phyloP scores from a whole-genome alignment of 805 yeast genomes.

The Nakazawaea siamensis region DNA sequence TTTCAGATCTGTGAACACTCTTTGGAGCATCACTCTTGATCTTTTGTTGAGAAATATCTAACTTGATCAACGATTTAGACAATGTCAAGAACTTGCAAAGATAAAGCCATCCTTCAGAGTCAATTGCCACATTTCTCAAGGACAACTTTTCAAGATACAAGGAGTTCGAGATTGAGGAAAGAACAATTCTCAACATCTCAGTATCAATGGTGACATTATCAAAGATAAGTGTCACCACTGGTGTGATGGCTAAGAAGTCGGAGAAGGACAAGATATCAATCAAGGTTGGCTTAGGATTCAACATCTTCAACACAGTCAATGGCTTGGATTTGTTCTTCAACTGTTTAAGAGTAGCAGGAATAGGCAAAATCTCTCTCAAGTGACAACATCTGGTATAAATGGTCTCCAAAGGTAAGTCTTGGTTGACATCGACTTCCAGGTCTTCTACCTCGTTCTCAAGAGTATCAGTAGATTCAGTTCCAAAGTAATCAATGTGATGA shows the following conservation, averaged over 20 bases:
- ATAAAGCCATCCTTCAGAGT: constrained; percentile 40
- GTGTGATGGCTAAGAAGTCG: constrained; percentile 49
- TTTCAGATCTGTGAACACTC: constrained; percentile 29
- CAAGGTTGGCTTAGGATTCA: constrained; percentile 51
- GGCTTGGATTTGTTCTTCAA: constrained; percentile 43
- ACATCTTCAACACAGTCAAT: constrained; percentile 43
- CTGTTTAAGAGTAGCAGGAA: constrained; percentile 45
- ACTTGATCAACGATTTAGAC: constrained; percentile 35
- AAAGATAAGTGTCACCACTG: constrained; percentile 45
- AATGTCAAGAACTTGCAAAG: constrained; percentile 39
- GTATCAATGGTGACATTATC: constrained; percentile 49
- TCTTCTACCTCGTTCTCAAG: constrained; percentile 13
- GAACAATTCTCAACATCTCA: constrained; percentile 42
- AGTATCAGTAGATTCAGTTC: constrained; percentile 23
- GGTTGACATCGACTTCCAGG: not conserved
- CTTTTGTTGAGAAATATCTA: constrained; percentile 51
- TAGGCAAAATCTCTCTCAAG: constrained; percentile 38
- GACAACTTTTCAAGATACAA: constrained; percentile 41
- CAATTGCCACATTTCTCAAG: constrained; percentile 47
- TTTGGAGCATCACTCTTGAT: constrained; percentile 36
- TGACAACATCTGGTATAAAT: constrained; percentile 44
- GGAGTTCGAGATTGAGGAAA: constrained; percentile 37
- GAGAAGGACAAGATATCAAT: constrained; percentile 50
- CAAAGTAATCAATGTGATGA: constrained; percentile 29
- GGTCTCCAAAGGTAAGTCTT: constrained; percentile 33